Percentiles rank a stretch among this genome's conserved stretches.
Conservation (phyloP, 2,329 filamentous ascomycete species). For the Monilinia polystroma region DNA sequence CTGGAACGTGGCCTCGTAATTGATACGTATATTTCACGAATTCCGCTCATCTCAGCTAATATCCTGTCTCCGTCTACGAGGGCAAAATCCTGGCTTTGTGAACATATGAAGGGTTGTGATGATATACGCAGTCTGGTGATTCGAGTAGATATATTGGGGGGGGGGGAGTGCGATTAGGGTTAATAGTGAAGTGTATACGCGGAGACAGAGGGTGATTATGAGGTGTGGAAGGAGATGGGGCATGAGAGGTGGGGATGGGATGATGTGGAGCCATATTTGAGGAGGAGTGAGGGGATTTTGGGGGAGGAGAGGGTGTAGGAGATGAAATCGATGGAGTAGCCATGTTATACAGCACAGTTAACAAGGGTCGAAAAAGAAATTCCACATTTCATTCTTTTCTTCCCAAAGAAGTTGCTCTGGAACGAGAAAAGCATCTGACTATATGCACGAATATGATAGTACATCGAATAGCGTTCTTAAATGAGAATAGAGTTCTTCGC, state of each 20-base stretch:
- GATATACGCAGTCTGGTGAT: too few relatives aligned
- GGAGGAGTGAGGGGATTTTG: conserved; percentile 37
- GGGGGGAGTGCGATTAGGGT: too few relatives aligned
- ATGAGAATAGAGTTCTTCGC: not conserved
- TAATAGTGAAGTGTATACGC: too few relatives aligned
- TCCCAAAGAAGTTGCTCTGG: conserved; percentile 17
- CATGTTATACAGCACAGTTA: conserved; percentile 15
- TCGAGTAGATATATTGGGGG: too few relatives aligned
- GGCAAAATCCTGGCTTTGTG: too few relatives aligned
- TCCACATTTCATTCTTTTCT: conserved; percentile 25
- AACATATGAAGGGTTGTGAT: too few relatives aligned
- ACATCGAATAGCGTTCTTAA: conserved; percentile 19
- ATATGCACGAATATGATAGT: conserved; percentile 22
- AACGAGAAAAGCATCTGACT: conserved; percentile 17
- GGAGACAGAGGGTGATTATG: conserved; percentile 41
- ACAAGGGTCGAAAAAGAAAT: conserved; percentile 16
- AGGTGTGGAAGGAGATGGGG: conserved; percentile 48
- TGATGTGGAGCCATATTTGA: conserved; percentile 44
- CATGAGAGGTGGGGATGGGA: conserved; percentile 48
- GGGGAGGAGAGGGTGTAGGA: conserved; percentile 5
- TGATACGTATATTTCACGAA: too few relatives aligned
- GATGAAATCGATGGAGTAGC: conserved; percentile 22
- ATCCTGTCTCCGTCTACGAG: too few relatives aligned
- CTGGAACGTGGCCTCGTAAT: too few relatives aligned
- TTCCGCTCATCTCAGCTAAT: too few relatives aligned